These are phyloP conservation scores for Akanthomyces lecanii DNA, from an alignment of 2,329 filamentous ascomycete species.

Conservation along the genomic window DNA sequence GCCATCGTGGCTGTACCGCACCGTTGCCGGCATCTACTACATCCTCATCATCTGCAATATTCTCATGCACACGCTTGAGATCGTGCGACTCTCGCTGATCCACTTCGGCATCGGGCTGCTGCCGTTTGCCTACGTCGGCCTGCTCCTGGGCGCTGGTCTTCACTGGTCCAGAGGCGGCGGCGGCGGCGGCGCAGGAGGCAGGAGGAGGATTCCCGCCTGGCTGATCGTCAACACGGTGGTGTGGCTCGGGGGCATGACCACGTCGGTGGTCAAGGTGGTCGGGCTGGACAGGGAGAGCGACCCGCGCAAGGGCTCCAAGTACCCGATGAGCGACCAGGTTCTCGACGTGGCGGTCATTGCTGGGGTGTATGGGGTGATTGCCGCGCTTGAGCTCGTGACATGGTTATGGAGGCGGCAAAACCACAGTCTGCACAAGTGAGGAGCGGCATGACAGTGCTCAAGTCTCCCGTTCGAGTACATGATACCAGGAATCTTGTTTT, in stretches of 20 bases:
- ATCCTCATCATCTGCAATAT: slow-evolving; percentile 8
- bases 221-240: slow-evolving; percentile 7
- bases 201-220: background rate
- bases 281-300: slow-evolving; percentile 2
- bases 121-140: slow-evolving; percentile 11
- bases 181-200: background rate
- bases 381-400: background rate
- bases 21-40: slow-evolving; percentile 1
- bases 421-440: background rate
- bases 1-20: background rate
- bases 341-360: slow-evolving; percentile 14
- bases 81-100: slow-evolving; percentile 10
- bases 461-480: background rate
- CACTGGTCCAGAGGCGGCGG: slow-evolving; percentile 3
- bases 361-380: slow-evolving; percentile 11
- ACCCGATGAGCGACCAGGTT: slow-evolving; percentile 15
- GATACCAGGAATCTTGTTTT: background rate
- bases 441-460: background rate
- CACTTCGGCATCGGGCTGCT: slow-evolving; percentile 12
- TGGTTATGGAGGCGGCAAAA: background rate
- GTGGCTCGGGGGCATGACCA: slow-evolving; percentile 9
- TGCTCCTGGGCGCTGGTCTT: background rate
- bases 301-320: slow-evolving; percentile 10
- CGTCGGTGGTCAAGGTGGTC: slow-evolving; percentile 10
- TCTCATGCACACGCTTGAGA: slow-evolving; percentile 14